Percentiles rank a stretch among this genome's conserved stretches.
phyloP scores from a whole-genome alignment of 208 protist species.

The Wallacemonas sp. region DNA sequence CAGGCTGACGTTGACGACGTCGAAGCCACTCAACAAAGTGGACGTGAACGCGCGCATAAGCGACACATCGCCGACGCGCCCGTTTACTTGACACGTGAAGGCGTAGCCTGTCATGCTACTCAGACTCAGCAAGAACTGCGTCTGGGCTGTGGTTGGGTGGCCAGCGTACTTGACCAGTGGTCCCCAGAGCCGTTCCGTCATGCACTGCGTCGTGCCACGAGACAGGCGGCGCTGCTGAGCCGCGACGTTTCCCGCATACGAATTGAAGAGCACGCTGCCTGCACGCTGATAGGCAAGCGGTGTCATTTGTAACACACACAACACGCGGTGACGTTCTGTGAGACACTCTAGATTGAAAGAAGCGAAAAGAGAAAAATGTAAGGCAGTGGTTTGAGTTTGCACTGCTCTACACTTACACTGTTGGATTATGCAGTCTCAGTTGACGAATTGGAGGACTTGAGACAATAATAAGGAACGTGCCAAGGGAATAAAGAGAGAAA shows the following conservation, averaged over 20 bases:
- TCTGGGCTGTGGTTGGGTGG: background rate
- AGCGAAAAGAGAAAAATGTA: slow-evolving; percentile 8
- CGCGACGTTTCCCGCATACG: slow-evolving; percentile 8
- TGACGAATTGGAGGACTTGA: no score
- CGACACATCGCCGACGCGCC: slow-evolving; percentile 31
- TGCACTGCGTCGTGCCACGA: slow-evolving; percentile 38
- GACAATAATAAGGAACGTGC: no score
- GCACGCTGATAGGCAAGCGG: background rate
- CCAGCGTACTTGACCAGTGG: slow-evolving; percentile 38
- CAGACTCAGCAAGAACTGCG: background rate
- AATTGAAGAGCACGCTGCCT: slow-evolving; percentile 14
- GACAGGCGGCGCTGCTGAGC: slow-evolving; percentile 21
- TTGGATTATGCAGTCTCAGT: no score
- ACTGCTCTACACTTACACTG: no score
- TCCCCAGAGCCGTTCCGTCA: slow-evolving; percentile 65
- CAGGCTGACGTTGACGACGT: slow-evolving; percentile 62
- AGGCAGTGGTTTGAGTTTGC: background rate
- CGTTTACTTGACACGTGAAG: slow-evolving; percentile 59
- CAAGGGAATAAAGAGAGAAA: no score
- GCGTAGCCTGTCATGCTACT: background rate
- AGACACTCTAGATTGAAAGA: background rate
- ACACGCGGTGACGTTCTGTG: background rate
- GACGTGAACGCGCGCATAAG: slow-evolving; percentile 72
- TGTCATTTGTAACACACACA: background rate
- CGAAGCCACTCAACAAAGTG: slow-evolving; percentile 65